Evolutionary conservation across 139 green algal species (phyloP).

Genomic region (Spirogloea muscicola): DNA sequence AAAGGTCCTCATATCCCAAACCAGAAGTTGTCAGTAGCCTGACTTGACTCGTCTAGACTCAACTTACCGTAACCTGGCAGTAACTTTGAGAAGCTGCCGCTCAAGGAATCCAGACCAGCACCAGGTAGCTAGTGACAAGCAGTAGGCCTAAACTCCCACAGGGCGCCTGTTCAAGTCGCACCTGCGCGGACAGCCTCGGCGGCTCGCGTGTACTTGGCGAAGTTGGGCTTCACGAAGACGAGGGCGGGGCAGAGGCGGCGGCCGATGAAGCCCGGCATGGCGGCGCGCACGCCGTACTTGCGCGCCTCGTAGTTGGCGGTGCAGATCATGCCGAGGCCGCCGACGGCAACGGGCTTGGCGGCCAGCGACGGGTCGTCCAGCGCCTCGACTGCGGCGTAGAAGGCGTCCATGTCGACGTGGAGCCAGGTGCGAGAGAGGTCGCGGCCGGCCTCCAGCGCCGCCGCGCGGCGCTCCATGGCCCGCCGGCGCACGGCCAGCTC

Average conservation of each 20-base stretch:
- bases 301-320: slow-evolving; percentile 59
- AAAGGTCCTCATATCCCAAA: no score
- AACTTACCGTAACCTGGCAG: no score
- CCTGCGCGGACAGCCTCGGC: no score
- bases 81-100: no score
- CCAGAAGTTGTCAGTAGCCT: no score
- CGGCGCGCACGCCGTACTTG: slow-evolving; percentile 53
- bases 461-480: no score
- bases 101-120: no score
- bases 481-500: no score
- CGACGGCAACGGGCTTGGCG: slow-evolving; percentile 43
- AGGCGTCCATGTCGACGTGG: slow-evolving; percentile 94
- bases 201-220: slow-evolving; percentile 51
- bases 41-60: no score
- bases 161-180: no score
- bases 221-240: slow-evolving; percentile 48
- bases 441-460: slow-evolving; percentile 56
- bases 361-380: slow-evolving; percentile 38
- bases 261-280: slow-evolving; percentile 59
- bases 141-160: no score
- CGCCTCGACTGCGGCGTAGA: slow-evolving; percentile 66
- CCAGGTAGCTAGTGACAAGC: no score
- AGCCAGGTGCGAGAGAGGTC: slow-evolving; percentile 60
- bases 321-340: slow-evolving; percentile 51
- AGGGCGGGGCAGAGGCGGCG: slow-evolving; percentile 50